Percentiles rank a stretch among this genome's conserved stretches.
phyloP scores from a whole-genome alignment of 768 basidiomycete genomes.

The Punctularia strigosozonata region DNA sequence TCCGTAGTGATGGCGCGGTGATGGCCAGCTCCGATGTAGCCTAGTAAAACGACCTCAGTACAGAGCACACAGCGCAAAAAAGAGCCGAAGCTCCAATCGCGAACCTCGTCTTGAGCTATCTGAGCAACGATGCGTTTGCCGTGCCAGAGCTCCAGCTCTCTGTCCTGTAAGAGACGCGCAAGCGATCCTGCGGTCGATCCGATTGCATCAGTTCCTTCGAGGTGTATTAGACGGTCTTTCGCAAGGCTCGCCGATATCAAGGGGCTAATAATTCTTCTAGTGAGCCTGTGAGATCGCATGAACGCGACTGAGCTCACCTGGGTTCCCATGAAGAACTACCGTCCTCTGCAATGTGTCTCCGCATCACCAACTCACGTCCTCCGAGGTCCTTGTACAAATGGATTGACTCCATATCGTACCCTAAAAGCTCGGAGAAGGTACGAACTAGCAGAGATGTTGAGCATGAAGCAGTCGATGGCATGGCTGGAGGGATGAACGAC shows the following conservation, averaged over 20 bases:
- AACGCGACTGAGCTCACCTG: slow-evolving; percentile 25
- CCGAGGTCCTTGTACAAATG: slow-evolving; percentile 63
- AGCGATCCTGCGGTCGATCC: slow-evolving; percentile 55
- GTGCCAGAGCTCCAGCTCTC: slow-evolving; percentile 58
- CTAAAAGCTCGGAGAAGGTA: slow-evolving; percentile 43
- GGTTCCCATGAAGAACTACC: slow-evolving; percentile 45
- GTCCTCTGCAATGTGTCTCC: slow-evolving; percentile 41
- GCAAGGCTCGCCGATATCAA: slow-evolving; percentile 49
- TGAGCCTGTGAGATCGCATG: neutral
- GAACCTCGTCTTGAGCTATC: slow-evolving; percentile 34
- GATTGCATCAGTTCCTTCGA: slow-evolving; percentile 52
- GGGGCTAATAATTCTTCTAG: slow-evolving; percentile 21
- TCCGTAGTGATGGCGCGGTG: slow-evolving; percentile 45
- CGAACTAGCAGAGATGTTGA: slow-evolving; percentile 46
- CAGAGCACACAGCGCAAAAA: too few relatives aligned
- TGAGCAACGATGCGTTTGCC: slow-evolving; percentile 44
- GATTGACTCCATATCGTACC: slow-evolving; percentile 46
- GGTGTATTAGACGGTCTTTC: slow-evolving; percentile 44
- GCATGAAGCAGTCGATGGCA: slow-evolving; percentile 48
- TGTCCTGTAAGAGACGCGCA: slow-evolving; percentile 45
- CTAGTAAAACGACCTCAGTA: too few relatives aligned
- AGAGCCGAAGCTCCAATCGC: slow-evolving; percentile 2
- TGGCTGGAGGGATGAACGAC: slow-evolving; percentile 44
- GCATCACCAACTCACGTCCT: slow-evolving; percentile 54
- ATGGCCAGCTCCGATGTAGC: slow-evolving; percentile 32